These are phyloP conservation scores for Chaetomium strumarium DNA, from an alignment of 2,329 filamentous ascomycete species.

Conservation along the genomic window DNA sequence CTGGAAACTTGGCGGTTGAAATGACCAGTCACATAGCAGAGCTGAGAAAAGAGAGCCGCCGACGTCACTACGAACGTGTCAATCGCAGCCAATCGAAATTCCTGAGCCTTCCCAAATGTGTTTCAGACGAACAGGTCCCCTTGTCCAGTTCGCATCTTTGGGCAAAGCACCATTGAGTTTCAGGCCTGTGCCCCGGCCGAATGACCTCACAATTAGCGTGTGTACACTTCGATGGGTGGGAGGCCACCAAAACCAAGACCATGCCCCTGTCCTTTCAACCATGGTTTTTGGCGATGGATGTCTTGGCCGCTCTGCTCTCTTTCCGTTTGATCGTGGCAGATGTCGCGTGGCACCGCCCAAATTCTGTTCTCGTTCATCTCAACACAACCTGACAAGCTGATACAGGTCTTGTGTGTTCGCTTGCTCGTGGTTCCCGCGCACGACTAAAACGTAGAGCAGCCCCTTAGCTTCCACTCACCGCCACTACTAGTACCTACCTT, in stretches of 20 bases:
- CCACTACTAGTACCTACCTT: not conserved
- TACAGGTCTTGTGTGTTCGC: not conserved
- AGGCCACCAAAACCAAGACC: not conserved
- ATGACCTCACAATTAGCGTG: conserved; percentile 5
- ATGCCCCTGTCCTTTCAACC: not conserved
- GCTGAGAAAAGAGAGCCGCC: conserved; percentile 8
- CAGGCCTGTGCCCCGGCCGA: conserved; percentile 4
- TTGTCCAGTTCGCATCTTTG: not conserved
- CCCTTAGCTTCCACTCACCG: too few relatives aligned
- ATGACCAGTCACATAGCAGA: conserved; percentile 1
- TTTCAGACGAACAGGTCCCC: conserved; percentile 13
- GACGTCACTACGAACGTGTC: conserved; percentile 7
- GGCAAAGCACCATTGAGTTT: conserved; percentile 2
- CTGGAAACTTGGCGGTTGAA: not conserved
- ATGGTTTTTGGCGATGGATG: not conserved
- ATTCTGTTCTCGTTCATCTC: not conserved
- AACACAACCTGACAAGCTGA: not conserved
- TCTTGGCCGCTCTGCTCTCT: not conserved
- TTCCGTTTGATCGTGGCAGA: not conserved
- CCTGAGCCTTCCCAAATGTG: not conserved
- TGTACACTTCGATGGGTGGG: not conserved
- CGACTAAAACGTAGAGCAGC: too few relatives aligned
- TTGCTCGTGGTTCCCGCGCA: not conserved
- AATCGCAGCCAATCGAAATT: conserved; percentile 2
- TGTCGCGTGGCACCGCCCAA: conserved; percentile 1